A percentile compares a stretch with the other conserved stretches of the same genome.
phyloP scores from a whole-genome alignment of 2,329 filamentous ascomycete species.

The Exophiala sp. region DNA sequence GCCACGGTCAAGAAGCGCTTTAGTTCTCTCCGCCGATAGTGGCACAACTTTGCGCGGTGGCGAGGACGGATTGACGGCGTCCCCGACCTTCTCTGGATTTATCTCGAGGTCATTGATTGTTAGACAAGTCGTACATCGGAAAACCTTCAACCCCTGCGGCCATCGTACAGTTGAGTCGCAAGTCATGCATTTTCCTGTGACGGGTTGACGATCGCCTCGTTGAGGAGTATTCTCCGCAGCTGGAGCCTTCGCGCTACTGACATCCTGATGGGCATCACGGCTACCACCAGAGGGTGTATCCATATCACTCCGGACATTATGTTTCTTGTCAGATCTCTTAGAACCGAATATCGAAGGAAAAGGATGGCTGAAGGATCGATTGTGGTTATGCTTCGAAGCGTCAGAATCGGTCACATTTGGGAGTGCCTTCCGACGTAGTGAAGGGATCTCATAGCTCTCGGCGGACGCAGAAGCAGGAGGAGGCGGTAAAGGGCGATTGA shows the following conservation, averaged over 20 bases:
- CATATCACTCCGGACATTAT: conserved; percentile 38
- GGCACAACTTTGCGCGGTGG: conserved; percentile 32
- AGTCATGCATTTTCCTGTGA: conserved; percentile 76
- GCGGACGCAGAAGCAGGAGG: conserved; percentile 20
- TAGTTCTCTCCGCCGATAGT: conserved; percentile 61
- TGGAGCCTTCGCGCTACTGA: conserved; percentile 32
- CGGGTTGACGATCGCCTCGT: conserved; percentile 54
- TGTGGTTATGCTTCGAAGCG: conserved; percentile 41
- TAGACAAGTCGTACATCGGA: conserved; percentile 78
- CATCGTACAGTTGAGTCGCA: conserved; percentile 78
- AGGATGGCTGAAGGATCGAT: conserved; percentile 74
- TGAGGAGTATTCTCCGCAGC: conserved; percentile 15
- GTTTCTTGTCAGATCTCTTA: conserved; percentile 53
- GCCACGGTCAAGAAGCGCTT: conserved; percentile 55
- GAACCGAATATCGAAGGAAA: conserved; percentile 68
- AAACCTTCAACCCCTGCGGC: conserved; percentile 68
- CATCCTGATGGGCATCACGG: conserved; percentile 41
- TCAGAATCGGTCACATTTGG: conserved; percentile 15
- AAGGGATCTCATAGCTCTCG: conserved; percentile 30
- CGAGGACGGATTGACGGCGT: conserved; percentile 1
- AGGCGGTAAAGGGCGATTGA: conserved; percentile 25
- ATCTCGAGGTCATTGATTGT: conserved; percentile 77
- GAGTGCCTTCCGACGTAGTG: conserved; percentile 23
- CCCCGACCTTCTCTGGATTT: conserved; percentile 26
- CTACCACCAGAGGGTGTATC: conserved; percentile 31